phyloP scores from a whole-genome alignment of 75 land plant genomes.

The Larix kaempferi region DNA sequence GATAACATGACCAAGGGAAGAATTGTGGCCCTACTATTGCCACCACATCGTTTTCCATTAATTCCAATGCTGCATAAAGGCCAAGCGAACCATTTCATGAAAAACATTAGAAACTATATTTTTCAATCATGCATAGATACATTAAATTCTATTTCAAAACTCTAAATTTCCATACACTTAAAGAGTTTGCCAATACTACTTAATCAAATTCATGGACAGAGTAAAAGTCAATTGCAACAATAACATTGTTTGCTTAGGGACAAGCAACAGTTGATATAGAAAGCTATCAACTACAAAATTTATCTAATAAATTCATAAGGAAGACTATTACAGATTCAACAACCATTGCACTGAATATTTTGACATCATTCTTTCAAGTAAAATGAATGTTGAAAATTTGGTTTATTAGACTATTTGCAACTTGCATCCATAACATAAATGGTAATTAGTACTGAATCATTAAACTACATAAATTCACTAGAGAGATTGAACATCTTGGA shows the following conservation, averaged over 20 bases:
- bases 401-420: too few relatives aligned
- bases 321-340: neutral
- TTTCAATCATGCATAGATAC: neutral
- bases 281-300: neutral
- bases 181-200: neutral
- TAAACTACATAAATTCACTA: too few relatives aligned
- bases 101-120: too few relatives aligned
- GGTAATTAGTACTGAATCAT: too few relatives aligned
- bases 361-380: too few relatives aligned
- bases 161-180: neutral
- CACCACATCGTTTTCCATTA: conserved; percentile 33
- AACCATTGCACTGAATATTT: neutral
- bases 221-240: neutral
- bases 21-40: too few relatives aligned
- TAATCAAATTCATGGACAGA: neutral
- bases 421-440: too few relatives aligned
- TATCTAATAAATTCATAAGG: neutral
- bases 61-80: conserved; percentile 40
- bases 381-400: too few relatives aligned
- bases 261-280: too few relatives aligned
- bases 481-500: too few relatives aligned
- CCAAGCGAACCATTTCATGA: neutral
- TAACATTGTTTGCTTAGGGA: too few relatives aligned
- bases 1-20: conserved; percentile 49
- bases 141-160: neutral